phyloP scores from a whole-genome alignment of 352 stramenopile genomes.

The Globisporangium perplexum region DNA sequence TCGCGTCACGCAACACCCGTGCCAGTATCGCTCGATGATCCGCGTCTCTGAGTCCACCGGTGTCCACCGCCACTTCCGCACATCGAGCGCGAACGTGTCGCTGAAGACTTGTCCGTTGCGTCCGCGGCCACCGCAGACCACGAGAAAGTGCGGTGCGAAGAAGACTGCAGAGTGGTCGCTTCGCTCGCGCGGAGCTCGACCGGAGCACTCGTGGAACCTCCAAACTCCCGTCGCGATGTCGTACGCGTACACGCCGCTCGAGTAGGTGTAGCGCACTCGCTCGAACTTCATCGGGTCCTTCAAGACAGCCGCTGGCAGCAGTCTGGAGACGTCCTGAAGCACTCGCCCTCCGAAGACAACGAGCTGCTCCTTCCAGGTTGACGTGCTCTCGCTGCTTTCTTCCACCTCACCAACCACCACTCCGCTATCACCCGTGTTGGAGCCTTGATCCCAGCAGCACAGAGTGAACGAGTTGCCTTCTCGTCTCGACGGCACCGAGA shows the following conservation, averaged over 20 bases:
- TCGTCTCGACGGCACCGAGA: conserved; percentile 44
- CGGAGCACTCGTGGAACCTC: conserved; percentile 33
- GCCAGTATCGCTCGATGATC: conserved; percentile 39
- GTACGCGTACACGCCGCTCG: conserved; percentile 53
- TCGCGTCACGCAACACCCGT: conserved; percentile 26
- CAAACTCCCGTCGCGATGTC: conserved; percentile 28
- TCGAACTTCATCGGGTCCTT: conserved; percentile 45
- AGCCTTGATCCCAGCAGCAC: conserved; percentile 17
- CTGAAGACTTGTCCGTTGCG: conserved; percentile 46
- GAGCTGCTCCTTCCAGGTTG: conserved; percentile 13
- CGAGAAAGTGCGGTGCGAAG: conserved; percentile 32
- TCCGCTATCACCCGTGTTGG: not conserved
- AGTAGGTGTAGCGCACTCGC: conserved; percentile 51
- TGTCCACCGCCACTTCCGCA: conserved; percentile 45
- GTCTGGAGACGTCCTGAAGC: conserved; percentile 37
- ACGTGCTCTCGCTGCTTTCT: not conserved
- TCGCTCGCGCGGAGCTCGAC: conserved; percentile 27
- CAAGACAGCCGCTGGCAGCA: conserved; percentile 26
- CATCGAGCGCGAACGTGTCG: conserved; percentile 41
- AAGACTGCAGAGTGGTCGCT: conserved; percentile 59
- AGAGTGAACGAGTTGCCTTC: conserved; percentile 64
- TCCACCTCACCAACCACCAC: not conserved
- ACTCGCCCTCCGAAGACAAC: conserved; percentile 55
- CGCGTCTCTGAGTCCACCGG: conserved; percentile 21
- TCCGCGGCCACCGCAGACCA: conserved; percentile 49